A percentile compares a stretch with the other conserved stretches of the same genome.
Evolutionary conservation across 805 yeast genomes (phyloP).

Genomic region (Candida morakotiae): DNA sequence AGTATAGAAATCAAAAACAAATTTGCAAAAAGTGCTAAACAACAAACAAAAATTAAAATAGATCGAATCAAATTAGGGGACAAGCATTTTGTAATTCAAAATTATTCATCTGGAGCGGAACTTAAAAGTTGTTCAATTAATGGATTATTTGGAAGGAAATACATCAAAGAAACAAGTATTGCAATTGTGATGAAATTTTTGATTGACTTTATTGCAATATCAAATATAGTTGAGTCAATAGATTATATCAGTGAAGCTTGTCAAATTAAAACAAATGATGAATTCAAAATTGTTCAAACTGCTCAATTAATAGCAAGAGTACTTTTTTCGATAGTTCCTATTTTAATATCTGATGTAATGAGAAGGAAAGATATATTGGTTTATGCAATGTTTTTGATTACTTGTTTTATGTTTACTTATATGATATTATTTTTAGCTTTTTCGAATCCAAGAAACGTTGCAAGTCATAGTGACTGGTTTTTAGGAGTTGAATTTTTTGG

Average conservation of each 20-base stretch:
- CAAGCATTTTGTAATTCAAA: slow-evolving; percentile 20
- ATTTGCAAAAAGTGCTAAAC: slow-evolving; percentile 12
- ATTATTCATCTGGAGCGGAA: slow-evolving; percentile 17
- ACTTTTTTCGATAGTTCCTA: slow-evolving; percentile 41
- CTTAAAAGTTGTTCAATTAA: slow-evolving; percentile 18
- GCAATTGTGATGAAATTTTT: slow-evolving; percentile 38
- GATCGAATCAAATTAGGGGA: slow-evolving; percentile 11
- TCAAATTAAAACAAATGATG: slow-evolving; percentile 33
- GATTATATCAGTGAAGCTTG: slow-evolving; percentile 45
- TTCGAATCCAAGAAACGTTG: not conserved
- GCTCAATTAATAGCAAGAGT: slow-evolving; percentile 35
- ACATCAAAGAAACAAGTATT: slow-evolving; percentile 30
- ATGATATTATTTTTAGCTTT: slow-evolving; percentile 5
- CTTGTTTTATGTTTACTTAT: slow-evolving; percentile 3
- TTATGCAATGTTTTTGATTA: slow-evolving; percentile 34
- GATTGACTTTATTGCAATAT: slow-evolving; percentile 44
- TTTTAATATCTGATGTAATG: slow-evolving; percentile 37
- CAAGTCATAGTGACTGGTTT: slow-evolving; percentile 6
- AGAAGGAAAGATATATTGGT: slow-evolving; percentile 45
- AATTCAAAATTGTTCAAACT: slow-evolving; percentile 1
- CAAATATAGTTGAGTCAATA: slow-evolving; percentile 41
- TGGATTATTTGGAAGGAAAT: slow-evolving; percentile 28
- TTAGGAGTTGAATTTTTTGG: slow-evolving; percentile 10
- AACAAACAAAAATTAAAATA: slow-evolving; percentile 10
- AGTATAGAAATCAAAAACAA: slow-evolving; percentile 7